Conservation (phyloP, 176 grass and related monocot genomes). For the Avena eriantha region DNA sequence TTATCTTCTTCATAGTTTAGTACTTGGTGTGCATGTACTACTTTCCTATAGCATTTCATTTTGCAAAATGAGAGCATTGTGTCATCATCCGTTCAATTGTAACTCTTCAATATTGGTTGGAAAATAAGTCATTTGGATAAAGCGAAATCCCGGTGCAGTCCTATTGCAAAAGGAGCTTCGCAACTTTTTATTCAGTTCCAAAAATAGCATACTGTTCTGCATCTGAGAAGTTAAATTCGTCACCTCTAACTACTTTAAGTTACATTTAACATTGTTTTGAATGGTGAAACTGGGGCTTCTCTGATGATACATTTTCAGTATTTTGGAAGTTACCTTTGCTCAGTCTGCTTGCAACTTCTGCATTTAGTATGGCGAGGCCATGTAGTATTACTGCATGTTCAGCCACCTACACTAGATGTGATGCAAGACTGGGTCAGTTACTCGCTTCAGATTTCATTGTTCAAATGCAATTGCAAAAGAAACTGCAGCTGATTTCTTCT, state of each 20-base stretch:
- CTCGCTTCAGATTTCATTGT: background rate
- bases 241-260: background rate
- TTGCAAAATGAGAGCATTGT: background rate
- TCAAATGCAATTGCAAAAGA: background rate
- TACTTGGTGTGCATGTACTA: background rate
- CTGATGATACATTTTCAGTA: background rate
- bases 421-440: background rate
- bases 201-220: background rate
- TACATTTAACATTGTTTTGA: background rate
- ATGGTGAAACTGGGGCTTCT: background rate
- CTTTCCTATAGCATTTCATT: background rate
- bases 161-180: background rate
- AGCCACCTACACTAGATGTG: background rate
- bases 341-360: background rate
- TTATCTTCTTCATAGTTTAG: background rate
- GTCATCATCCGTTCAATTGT: background rate
- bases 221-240: background rate
- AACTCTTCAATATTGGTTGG: background rate
- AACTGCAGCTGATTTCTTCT: background rate
- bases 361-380: slow-evolving; percentile 22
- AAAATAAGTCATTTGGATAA: background rate
- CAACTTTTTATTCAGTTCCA: background rate
- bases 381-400: background rate
- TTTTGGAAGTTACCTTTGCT: slow-evolving; percentile 26
- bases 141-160: background rate